A percentile compares a stretch with the other conserved stretches of the same genome.
Conservation (phyloP, 108 stramenopile genomes). For the Schizochytrium sp. region DNA sequence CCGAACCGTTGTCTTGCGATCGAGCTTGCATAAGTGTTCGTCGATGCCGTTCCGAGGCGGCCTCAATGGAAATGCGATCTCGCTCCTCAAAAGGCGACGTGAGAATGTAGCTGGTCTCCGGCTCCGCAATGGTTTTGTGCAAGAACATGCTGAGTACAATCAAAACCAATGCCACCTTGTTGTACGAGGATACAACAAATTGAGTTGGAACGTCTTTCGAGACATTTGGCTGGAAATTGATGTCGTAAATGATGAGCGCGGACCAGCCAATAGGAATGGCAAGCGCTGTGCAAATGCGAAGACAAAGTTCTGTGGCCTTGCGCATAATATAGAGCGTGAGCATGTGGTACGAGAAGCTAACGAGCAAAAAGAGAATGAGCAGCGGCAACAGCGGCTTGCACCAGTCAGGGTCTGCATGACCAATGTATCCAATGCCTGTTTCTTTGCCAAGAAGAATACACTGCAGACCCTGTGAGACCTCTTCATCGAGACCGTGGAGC, state of each 20-base stretch:
- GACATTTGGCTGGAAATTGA: neutral
- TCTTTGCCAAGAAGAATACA: constrained; percentile 10
- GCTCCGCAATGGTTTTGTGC: neutral
- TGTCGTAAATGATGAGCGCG: neutral
- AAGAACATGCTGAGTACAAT: neutral
- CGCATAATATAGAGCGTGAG: constrained; percentile 77
- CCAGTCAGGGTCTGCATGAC: neutral
- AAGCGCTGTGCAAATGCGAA: neutral
- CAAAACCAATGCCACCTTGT: neutral
- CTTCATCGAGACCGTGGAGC: neutral
- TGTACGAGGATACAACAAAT: neutral
- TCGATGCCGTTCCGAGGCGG: neutral
- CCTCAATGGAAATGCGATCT: neutral
- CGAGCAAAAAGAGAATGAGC: constrained; percentile 64
- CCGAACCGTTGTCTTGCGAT: neutral
- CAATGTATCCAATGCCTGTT: neutral
- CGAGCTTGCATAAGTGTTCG: neutral
- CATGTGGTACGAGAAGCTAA: constrained; percentile 85
- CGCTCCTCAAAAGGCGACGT: constrained; percentile 1
- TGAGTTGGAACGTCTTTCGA: neutral
- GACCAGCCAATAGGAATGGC: constrained; percentile 10
- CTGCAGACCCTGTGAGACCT: neutral
- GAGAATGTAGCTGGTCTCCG: neutral
- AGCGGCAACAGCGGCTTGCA: constrained; percentile 33
- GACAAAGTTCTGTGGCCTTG: neutral